Evolutionary conservation across 768 basidiomycete species (phyloP).

Genomic region (Porpolomopsis calyptriformis): DNA sequence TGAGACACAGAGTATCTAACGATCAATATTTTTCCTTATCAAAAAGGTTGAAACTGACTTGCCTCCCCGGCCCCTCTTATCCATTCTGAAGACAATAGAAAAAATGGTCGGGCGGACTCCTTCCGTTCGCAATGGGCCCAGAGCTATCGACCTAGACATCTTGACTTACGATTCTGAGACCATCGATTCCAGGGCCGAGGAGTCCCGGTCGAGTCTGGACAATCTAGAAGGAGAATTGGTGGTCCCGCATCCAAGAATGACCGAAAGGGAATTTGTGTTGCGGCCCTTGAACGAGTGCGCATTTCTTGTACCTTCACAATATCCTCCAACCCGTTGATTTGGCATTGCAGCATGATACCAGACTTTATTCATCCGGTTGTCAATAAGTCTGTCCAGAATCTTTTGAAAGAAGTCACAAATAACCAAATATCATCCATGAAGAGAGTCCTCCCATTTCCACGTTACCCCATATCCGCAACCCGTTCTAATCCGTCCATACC

Average conservation of each 20-base stretch:
- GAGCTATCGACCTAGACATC: conserved; percentile 85
- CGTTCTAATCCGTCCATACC: conserved; percentile 14
- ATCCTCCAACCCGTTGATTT: too few species aligned
- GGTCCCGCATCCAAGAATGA: conserved; percentile 72
- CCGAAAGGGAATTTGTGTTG: conserved; percentile 87
- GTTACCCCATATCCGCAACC: conserved; percentile 28
- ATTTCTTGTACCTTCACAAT: background rate
- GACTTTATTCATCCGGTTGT: conserved; percentile 54
- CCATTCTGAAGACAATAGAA: conserved; percentile 66
- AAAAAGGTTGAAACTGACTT: conserved; percentile 77
- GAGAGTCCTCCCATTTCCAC: conserved; percentile 69
- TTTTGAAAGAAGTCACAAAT: conserved; percentile 32
- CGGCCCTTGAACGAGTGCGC: conserved; percentile 81
- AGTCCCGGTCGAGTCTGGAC: conserved; percentile 32
- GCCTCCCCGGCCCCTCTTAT: conserved; percentile 45
- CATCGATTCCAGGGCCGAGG: conserved; percentile 46
- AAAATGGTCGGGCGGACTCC: conserved; percentile 63
- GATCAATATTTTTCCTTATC: background rate
- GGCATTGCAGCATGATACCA: conserved; percentile 61
- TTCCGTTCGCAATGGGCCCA: conserved; percentile 74
- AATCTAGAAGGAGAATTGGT: conserved; percentile 60
- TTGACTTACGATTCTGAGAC: conserved; percentile 55
- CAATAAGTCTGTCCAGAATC: conserved; percentile 32
- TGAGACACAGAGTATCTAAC: background rate
- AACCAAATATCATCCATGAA: conserved; percentile 40